Conservation (phyloP, 495 filamentous ascomycete genomes). For the Daldinia concentrica region DNA sequence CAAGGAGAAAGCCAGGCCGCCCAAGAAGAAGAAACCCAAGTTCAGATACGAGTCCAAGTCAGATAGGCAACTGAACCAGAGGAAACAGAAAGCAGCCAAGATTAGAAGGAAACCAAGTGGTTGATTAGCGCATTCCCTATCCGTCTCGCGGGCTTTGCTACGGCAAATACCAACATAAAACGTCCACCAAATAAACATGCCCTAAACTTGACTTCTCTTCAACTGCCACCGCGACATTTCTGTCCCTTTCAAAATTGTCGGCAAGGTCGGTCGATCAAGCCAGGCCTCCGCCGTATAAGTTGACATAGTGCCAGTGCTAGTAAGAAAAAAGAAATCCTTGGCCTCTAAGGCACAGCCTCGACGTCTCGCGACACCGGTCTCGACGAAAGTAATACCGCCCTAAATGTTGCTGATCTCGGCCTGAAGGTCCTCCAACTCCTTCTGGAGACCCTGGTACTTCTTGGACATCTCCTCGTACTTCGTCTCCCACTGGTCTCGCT, state of each 20-base stretch:
- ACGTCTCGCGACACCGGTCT: slow-evolving; percentile 33
- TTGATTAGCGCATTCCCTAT: slow-evolving; percentile 43
- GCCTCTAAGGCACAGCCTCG: slow-evolving; percentile 27
- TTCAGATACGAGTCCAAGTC: slow-evolving; percentile 90
- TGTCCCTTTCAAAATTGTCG: slow-evolving; percentile 13
- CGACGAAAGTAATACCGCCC: slow-evolving; percentile 43
- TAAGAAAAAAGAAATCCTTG: slow-evolving; percentile 33
- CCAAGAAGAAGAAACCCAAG: slow-evolving; percentile 85
- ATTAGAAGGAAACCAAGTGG: slow-evolving; percentile 54
- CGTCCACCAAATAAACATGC: slow-evolving; percentile 39
- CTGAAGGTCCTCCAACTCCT: slow-evolving; percentile 91
- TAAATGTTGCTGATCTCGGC: slow-evolving; percentile 91
- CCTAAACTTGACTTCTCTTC: slow-evolving; percentile 26
- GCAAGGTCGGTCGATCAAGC: slow-evolving; percentile 28
- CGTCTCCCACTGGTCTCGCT: slow-evolving; percentile 89
- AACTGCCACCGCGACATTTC: slow-evolving; percentile 23
- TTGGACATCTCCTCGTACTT: slow-evolving; percentile 97
- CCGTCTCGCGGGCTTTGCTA: slow-evolving; percentile 33
- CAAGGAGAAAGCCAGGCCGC: slow-evolving; percentile 51
- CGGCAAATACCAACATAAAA: slow-evolving; percentile 40
- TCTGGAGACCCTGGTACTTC: slow-evolving; percentile 84
- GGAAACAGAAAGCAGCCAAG: slow-evolving; percentile 70
- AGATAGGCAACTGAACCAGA: slow-evolving; percentile 71
- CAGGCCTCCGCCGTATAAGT: slow-evolving; percentile 20
- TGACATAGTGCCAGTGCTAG: slow-evolving; percentile 31